phyloP scores from a whole-genome alignment of 495 filamentous ascomycete species.

The Aspergillus incahuasiensis region DNA sequence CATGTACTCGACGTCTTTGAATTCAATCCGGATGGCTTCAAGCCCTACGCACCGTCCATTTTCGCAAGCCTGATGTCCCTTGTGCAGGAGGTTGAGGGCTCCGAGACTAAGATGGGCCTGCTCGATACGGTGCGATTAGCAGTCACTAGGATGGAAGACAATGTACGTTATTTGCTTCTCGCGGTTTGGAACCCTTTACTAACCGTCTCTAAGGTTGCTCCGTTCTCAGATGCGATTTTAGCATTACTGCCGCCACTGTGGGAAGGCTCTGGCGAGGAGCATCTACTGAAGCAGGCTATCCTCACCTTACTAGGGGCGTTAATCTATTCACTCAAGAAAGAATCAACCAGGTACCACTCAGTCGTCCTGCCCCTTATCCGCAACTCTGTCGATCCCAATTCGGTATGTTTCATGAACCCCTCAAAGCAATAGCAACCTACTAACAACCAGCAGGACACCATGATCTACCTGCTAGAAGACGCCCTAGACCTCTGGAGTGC shows the following conservation, averaged over 20 bases:
- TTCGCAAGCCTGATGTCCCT: constrained; percentile 67
- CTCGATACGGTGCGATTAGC: constrained; percentile 75
- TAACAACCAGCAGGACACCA: constrained; percentile 50
- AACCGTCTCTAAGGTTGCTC: constrained; percentile 46
- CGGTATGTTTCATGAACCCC: constrained; percentile 38
- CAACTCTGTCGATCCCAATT: constrained; percentile 72
- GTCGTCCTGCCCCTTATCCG: constrained; percentile 74
- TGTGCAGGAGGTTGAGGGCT: constrained; percentile 72
- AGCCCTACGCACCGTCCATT: constrained; percentile 66
- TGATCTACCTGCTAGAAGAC: constrained; percentile 85
- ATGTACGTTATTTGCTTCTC: constrained; percentile 42
- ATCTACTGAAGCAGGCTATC: constrained; percentile 88
- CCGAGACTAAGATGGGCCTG: constrained; percentile 83
- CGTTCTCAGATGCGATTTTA: constrained; percentile 77
- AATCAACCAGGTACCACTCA: constrained; percentile 65
- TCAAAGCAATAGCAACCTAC: neutral
- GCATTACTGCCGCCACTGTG: constrained; percentile 76
- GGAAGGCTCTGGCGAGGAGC: constrained; percentile 73
- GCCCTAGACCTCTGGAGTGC: constrained; percentile 82
- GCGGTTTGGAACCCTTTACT: neutral
- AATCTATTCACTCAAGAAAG: constrained; percentile 69
- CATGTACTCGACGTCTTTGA: constrained; percentile 75
- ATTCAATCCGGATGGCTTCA: constrained; percentile 65
- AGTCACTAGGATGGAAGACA: constrained; percentile 73
- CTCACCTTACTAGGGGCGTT: constrained; percentile 77